Conservation (phyloP, 2,329 filamentous ascomycete species). For the Torrubiella hemipterigena region DNA sequence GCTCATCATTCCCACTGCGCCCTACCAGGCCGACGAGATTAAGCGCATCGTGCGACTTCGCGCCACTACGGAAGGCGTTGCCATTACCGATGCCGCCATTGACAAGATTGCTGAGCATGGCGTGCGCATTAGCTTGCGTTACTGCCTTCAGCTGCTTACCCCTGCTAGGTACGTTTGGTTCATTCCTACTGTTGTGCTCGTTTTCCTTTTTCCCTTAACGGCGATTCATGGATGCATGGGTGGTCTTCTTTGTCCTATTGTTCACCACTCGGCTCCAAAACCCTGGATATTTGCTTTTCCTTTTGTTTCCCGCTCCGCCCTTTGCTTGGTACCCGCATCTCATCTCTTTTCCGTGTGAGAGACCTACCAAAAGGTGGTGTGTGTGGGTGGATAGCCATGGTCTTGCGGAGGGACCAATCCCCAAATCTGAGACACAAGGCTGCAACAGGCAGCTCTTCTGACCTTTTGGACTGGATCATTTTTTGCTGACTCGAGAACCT, state of each 20-base stretch:
- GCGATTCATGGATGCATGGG: too few species aligned
- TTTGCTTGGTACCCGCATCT: conserved; percentile 1
- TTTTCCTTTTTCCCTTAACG: conserved; percentile 1
- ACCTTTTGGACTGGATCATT: conserved; percentile 12
- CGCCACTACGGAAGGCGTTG: conserved; percentile 67
- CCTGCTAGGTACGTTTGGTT: conserved; percentile 53
- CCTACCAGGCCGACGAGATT: conserved; percentile 82
- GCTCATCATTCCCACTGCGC: conserved; percentile 89
- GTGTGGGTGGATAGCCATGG: too few species aligned
- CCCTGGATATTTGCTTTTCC: background rate
- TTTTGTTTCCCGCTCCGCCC: background rate
- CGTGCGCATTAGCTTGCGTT: conserved; percentile 78
- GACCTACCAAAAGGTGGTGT: background rate
- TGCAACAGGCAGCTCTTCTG: conserved; percentile 1
- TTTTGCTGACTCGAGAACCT: conserved; percentile 17
- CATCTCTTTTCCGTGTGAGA: background rate
- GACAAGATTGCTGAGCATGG: conserved; percentile 81
- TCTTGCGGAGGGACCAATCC: too few species aligned
- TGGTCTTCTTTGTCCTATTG: too few species aligned
- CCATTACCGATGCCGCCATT: conserved; percentile 69
- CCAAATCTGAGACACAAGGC: background rate
- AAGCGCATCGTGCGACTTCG: conserved; percentile 82
- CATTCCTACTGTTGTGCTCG: conserved; percentile 4
- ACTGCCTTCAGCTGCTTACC: conserved; percentile 83
- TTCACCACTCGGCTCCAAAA: too few species aligned